Evolutionary conservation across 495 filamentous ascomycete genomes (phyloP).

Genomic region (Annulohypoxylon moriforme): DNA sequence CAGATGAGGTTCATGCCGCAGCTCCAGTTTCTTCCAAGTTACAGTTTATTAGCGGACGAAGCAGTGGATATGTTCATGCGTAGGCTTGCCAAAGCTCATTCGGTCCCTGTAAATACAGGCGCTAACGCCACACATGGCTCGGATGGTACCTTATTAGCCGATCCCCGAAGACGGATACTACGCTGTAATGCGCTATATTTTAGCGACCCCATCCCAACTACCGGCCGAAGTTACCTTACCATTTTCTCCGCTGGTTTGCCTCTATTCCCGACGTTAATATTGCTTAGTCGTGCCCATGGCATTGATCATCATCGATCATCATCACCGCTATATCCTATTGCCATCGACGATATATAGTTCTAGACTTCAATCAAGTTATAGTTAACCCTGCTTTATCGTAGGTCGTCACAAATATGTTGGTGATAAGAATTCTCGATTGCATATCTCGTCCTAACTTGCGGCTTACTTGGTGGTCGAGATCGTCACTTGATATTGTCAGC

Average conservation of each 20-base stretch:
- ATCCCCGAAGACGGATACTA: slow-evolving; percentile 11
- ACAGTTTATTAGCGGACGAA: slow-evolving; percentile 7
- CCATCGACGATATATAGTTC: neutral
- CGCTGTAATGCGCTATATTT: slow-evolving; percentile 31
- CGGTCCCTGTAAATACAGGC: neutral
- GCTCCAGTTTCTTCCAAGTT: slow-evolving; percentile 19
- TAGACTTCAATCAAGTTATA: neutral
- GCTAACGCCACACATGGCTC: slow-evolving; percentile 2
- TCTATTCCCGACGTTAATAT: neutral
- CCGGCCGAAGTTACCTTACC: slow-evolving; percentile 2
- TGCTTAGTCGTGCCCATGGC: neutral
- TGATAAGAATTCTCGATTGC: neutral
- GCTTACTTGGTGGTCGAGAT: neutral
- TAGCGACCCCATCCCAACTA: slow-evolving; percentile 14
- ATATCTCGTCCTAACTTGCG: neutral
- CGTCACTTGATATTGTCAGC: slow-evolving; percentile 14
- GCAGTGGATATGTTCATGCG: slow-evolving; percentile 9
- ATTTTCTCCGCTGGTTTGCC: neutral
- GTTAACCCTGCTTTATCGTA: too few relatives aligned
- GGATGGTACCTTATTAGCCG: slow-evolving; percentile 1
- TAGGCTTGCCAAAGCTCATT: neutral
- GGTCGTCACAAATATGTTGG: neutral
- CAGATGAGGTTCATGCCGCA: slow-evolving; percentile 15
- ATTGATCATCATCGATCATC: neutral
- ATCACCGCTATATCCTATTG: neutral